Conservation (phyloP, 345 rosid genomes). For the Gossypium longicalyx region DNA sequence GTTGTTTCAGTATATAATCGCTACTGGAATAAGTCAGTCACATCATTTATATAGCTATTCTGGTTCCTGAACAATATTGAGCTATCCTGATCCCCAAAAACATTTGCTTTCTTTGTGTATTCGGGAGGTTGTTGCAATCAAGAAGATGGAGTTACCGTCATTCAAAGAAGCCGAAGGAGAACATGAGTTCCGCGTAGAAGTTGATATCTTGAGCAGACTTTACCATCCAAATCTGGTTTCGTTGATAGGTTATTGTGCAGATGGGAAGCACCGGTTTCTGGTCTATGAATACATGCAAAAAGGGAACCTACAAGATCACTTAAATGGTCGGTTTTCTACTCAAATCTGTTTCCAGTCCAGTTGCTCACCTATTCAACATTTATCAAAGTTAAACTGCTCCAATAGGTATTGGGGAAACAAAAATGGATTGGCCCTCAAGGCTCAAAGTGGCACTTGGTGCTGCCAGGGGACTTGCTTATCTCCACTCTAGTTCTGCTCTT, state of each 20-base stretch:
- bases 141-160: slow-evolving; percentile 88
- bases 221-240: slow-evolving; percentile 89
- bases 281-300: slow-evolving; percentile 86
- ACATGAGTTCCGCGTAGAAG: slow-evolving; percentile 89
- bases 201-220: slow-evolving; percentile 91
- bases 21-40: neutral
- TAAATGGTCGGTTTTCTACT: slow-evolving; percentile 52
- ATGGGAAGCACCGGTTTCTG: slow-evolving; percentile 85
- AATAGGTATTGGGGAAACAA: slow-evolving; percentile 69
- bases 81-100: neutral
- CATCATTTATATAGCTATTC: too few relatives aligned
- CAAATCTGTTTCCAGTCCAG: slow-evolving; percentile 9
- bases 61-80: too few relatives aligned
- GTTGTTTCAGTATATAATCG: neutral
- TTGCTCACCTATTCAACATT: slow-evolving; percentile 1
- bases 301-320: slow-evolving; percentile 95
- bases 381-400: slow-evolving; percentile 15
- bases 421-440: slow-evolving; percentile 80
- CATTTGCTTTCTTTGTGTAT: slow-evolving; percentile 10
- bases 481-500: slow-evolving; percentile 70
- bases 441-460: slow-evolving; percentile 84
- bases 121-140: slow-evolving; percentile 87
- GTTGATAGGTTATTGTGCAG: slow-evolving; percentile 89
- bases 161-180: slow-evolving; percentile 89
- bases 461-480: slow-evolving; percentile 58